Evolutionary conservation across 2,329 filamentous ascomycete species (phyloP).

Genomic region (Penicillium frequentans): DNA sequence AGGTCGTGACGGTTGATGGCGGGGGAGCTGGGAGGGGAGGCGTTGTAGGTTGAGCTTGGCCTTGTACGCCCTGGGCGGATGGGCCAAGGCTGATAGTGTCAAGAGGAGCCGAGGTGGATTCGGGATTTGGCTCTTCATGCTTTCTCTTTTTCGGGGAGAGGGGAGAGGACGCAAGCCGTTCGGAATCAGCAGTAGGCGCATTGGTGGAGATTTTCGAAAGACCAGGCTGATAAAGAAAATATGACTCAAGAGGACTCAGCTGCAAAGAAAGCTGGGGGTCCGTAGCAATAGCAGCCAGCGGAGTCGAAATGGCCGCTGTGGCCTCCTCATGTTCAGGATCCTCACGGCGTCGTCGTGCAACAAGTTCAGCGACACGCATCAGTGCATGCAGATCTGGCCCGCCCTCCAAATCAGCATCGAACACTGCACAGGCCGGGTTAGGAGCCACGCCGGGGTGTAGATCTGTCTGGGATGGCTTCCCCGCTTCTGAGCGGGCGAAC

Average conservation of each 20-base stretch:
- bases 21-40: slow-evolving; percentile 15
- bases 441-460: slow-evolving; percentile 18
- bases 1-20: slow-evolving; percentile 1
- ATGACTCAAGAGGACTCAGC: slow-evolving; percentile 30
- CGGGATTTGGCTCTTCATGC: slow-evolving; percentile 12
- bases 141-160: slow-evolving; percentile 21
- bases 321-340: slow-evolving; percentile 14
- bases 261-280: slow-evolving; percentile 14
- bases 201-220: background rate
- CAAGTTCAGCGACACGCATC: slow-evolving; percentile 46
- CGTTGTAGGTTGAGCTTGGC: slow-evolving; percentile 14
- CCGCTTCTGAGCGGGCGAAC: slow-evolving; percentile 34
- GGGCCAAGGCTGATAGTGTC: background rate
- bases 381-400: slow-evolving; percentile 48
- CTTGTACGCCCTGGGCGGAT: slow-evolving; percentile 15
- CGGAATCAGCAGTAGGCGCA: background rate
- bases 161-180: background rate
- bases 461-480: slow-evolving; percentile 23
- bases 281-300: background rate
- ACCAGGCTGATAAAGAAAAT: slow-evolving; percentile 46
- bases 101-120: slow-evolving; percentile 1
- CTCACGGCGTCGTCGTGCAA: slow-evolving; percentile 42
- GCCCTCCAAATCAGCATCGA: slow-evolving; percentile 40
- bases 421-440: slow-evolving; percentile 24
- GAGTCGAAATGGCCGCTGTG: background rate